These are phyloP conservation scores for Thelonectria discophora DNA, from an alignment of 2,329 filamentous ascomycete genomes.

Conservation along the genomic window DNA sequence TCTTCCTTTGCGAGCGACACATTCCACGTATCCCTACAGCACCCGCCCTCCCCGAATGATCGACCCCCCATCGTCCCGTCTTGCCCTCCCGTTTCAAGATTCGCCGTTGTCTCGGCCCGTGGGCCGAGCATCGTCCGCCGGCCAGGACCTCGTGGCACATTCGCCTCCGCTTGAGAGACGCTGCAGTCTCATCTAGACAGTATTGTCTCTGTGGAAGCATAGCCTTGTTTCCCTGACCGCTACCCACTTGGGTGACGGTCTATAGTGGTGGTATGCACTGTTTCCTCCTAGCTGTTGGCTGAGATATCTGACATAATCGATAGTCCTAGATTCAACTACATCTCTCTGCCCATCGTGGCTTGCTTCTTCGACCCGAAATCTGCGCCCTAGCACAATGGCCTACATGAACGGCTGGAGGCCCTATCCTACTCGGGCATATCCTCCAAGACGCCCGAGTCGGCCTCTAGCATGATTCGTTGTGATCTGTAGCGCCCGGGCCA, in stretches of 20 bases:
- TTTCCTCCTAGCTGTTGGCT: no score
- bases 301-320: no score
- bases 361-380: background rate
- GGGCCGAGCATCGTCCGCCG: conserved; percentile 9
- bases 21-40: no score
- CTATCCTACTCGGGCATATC: background rate
- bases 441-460: background rate
- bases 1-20: no score
- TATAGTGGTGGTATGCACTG: no score
- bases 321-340: background rate
- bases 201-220: background rate
- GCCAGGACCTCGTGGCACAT: conserved; percentile 18
- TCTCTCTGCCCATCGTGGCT: background rate
- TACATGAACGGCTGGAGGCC: background rate
- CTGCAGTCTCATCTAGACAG: background rate
- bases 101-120: conserved; percentile 11
- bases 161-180: background rate
- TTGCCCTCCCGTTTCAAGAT: conserved; percentile 22
- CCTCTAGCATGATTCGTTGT: background rate
- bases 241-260: background rate
- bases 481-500: background rate
- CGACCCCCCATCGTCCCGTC: conserved; percentile 6
- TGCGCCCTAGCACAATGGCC: background rate
- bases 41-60: conserved; percentile 4
- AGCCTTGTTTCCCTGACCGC: background rate